Evolutionary conservation across 306 rosid genomes (phyloP), one percentile per base, ranked within the genome.

Genomic region (Castanea mollissima): DNA sequence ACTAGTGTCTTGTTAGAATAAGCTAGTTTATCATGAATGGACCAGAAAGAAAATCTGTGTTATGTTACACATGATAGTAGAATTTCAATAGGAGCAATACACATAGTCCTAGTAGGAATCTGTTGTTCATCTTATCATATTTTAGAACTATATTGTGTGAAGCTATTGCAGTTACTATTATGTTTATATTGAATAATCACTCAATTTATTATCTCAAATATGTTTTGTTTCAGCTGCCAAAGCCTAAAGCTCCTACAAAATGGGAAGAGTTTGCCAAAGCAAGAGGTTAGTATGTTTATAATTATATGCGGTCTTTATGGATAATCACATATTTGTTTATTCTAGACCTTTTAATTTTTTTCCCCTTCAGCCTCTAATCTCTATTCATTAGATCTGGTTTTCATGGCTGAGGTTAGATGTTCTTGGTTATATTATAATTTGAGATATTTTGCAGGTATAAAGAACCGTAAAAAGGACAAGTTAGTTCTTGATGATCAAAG

Each of bases 251-350:
- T 84, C 98, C 97, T 5, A 91, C 99, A 7, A 95, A 91, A 80
- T 95, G 99, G 99, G 96, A 95, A 82, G 3, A 1, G 27, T 95
- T 95, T 83, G 99, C 98, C 44, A 65, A 95, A 82, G 86, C 88
- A 79, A 91, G 81, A 88, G 98, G 99, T 92, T 74, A 71, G 92
- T 80, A 23, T 76, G 10, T 38, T 75, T 78, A 54, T 59, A 10
- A 32, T 46, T 15, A 51, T 62, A 10, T 74, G 15, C 57, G 23
- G 27, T 52, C 31, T 32, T 4, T 57, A 29, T 25, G 15, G 46
- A 15, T 49, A 55, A 4, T 59, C 16, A 32, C 57, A 55, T 74
- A 27, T 75, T 54, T 21, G 18, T 18, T 69, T 58, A 59, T 49
- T 21, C 49, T 21, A 49, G 67, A 35, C 55, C 69, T 68, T 71